Base-by-base conservation (phyloP, 345 rosid genomes). In the Erodium maritimum region DNA sequence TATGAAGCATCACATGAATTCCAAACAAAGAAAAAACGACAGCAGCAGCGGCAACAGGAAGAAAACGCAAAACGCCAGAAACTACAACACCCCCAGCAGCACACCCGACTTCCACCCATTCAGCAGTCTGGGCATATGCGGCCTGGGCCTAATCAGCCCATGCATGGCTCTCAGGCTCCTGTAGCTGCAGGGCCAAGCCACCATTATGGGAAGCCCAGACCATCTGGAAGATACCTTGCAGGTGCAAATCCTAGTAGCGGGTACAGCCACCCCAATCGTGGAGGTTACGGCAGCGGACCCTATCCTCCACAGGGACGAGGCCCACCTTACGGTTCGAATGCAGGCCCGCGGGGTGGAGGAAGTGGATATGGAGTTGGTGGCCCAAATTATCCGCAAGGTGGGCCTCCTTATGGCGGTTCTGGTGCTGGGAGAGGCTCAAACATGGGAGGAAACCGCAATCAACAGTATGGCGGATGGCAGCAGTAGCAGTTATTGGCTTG, bases 1-100 rank as follows among this genome's bases (percentile, higher is more conserved):
- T 93, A 93, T 61, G 96, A 93, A 69, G 81, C 96, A 54, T 89
- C 99, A 11, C 99, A 93, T 24, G 99, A 93, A 77, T 87, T 85
- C 75, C 96, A 89, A 69, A 87, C 99, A 29, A 93, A 87, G 90
- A 93, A 87, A 68, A 89, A 84, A 78, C 75, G 95, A 52, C 96
- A 89, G 79, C 94, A 87, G 68, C 96, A 85, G 67, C 80, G 95
- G 52, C 94, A 89, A 61, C 84, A 91, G 4, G 87, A 82, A 65
- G 95, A 85, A 76, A 80, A 81, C 52, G 90, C 98, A 5, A 91
- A 84, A 52, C 79, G 90, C 29, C 98, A 91, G 78, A 91, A 84
- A 70, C 76, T 79, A 21, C 96, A 86, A 72, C 97, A 86, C 60
- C 86, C 87, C 12, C 82, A 80, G 58, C 97, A 78, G 60, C 95